phyloP scores from a whole-genome alignment of 805 yeast genomes.

The Candida endomychidarum region DNA sequence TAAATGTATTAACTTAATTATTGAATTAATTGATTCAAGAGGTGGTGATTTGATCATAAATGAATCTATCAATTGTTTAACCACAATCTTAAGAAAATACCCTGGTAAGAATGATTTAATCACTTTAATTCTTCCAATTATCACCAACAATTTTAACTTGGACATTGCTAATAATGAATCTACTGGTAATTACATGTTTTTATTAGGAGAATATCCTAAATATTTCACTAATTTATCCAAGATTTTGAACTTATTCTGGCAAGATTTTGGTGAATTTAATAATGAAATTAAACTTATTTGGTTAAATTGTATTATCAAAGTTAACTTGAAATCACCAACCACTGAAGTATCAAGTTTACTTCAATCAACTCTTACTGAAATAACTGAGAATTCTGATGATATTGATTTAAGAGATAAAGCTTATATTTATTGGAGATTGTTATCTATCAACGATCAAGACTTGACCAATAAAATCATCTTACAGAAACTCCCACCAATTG shows the following conservation, averaged over 20 bases:
- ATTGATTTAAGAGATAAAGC: slow-evolving; percentile 82
- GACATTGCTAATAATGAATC: slow-evolving; percentile 49
- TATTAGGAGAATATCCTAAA: slow-evolving; percentile 67
- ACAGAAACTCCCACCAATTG: slow-evolving; percentile 66
- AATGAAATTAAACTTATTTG: slow-evolving; percentile 59
- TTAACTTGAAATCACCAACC: slow-evolving; percentile 30
- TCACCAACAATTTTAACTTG: slow-evolving; percentile 35
- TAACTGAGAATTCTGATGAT: slow-evolving; percentile 66
- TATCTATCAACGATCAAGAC: slow-evolving; percentile 36
- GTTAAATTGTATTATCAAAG: slow-evolving; percentile 62
- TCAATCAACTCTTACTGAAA: slow-evolving; percentile 59
- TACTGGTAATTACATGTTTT: slow-evolving; percentile 63
- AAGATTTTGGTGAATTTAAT: slow-evolving; percentile 59
- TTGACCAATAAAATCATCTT: slow-evolving; percentile 55
- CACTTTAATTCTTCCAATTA: slow-evolving; percentile 54
- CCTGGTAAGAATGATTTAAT: slow-evolving; percentile 51
- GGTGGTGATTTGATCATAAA: slow-evolving; percentile 59
- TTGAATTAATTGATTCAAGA: slow-evolving; percentile 62
- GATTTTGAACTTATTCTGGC: slow-evolving; percentile 42
- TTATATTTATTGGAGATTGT: slow-evolving; percentile 74
- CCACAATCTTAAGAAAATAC: slow-evolving; percentile 66
- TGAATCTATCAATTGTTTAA: slow-evolving; percentile 60
- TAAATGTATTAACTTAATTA: slow-evolving; percentile 59
- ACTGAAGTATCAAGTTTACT: slow-evolving; percentile 39
- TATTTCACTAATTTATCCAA: slow-evolving; percentile 54